phyloP scores from a whole-genome alignment of 352 stramenopile species.

The Phytophthora ohioensis region DNA sequence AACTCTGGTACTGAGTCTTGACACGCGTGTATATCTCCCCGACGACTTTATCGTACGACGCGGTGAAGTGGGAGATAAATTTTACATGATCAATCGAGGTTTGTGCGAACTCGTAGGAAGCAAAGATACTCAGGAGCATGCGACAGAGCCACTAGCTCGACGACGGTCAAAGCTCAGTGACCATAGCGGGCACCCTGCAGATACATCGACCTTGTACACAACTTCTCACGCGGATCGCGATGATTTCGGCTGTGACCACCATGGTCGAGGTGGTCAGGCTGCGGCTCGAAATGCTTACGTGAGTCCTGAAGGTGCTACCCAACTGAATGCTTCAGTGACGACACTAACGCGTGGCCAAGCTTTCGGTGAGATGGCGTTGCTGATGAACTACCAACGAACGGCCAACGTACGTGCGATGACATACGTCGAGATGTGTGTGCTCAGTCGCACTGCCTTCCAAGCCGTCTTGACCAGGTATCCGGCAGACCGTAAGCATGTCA shows the following conservation, averaged over 20 bases:
- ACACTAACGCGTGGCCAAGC: constrained; percentile 42
- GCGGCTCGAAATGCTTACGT: constrained; percentile 22
- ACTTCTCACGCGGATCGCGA: constrained; percentile 23
- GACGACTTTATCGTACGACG: constrained; percentile 69
- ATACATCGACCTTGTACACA: constrained; percentile 37
- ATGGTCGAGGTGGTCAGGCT: background rate
- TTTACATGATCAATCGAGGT: constrained; percentile 75
- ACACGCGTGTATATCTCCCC: constrained; percentile 64
- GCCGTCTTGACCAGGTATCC: constrained; percentile 40
- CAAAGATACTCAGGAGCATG: constrained; percentile 34
- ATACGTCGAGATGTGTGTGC: constrained; percentile 60
- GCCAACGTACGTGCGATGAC: constrained; percentile 51
- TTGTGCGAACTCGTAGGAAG: constrained; percentile 49
- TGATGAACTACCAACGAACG: constrained; percentile 58
- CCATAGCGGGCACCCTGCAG: constrained; percentile 4
- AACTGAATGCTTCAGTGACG: constrained; percentile 13
- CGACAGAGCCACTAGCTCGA: constrained; percentile 30
- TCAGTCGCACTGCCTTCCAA: constrained; percentile 46
- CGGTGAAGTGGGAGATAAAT: constrained; percentile 58
- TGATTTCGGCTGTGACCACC: constrained; percentile 16
- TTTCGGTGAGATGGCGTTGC: constrained; percentile 60
- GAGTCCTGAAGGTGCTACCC: constrained; percentile 13
- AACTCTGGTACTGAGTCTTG: constrained; percentile 54
- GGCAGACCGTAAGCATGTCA: constrained; percentile 41
- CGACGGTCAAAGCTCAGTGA: constrained; percentile 21